Base-by-base conservation (phyloP, 2,329 filamentous ascomycete species). In the Fusarium napiforme region DNA sequence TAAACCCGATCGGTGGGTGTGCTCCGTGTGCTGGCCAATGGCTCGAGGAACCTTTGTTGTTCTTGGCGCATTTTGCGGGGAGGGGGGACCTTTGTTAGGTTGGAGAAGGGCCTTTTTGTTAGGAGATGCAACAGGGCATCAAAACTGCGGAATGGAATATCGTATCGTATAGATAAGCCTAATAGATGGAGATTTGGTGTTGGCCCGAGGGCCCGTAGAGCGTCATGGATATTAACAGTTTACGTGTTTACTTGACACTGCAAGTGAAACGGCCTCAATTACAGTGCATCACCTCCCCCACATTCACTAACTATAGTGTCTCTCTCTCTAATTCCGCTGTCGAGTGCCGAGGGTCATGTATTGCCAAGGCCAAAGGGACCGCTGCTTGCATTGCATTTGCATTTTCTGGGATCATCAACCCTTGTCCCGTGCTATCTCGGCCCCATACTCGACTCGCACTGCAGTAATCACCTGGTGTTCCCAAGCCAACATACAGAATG, bases 21-120 rank as follows among this genome's bases (percentile, higher is more conserved):
- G 32, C 58, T 69, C 64, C 59, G 64, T 7, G 18, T 39, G 47
- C 21, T 39, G 46, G 45, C 40, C 69, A 56, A 23, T 60, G 10
- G 40, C 45, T 60, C 61, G 61, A 58, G 71, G 71, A 68, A 74
- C 71, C 71, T 73, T 74, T 74, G 71, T 71, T 59, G 32, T 8
- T 67, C 70, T 73, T 73, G 70, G 65, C 69, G 47, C 26, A 34
- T 21, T 55, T 30, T 61, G 52, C 58, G 71, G 70, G 50, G 15
- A 69, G 52, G 53, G 71, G 70, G 50, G 15, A 69, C 68, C 67
- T 73, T 73, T 73, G 70, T 56, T 30, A 56, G 52, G 53, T 57
- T 71, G 60, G 50, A 60, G 36, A 72, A 70, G 69, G 70, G 60
- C 67, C 65, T 58, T 72, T 72, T 72, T 57, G 43, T 57, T 57